These are phyloP conservation scores for Nevesoporus exiguus DNA, from an alignment of 768 basidiomycete genomes.

Conservation along the genomic window DNA sequence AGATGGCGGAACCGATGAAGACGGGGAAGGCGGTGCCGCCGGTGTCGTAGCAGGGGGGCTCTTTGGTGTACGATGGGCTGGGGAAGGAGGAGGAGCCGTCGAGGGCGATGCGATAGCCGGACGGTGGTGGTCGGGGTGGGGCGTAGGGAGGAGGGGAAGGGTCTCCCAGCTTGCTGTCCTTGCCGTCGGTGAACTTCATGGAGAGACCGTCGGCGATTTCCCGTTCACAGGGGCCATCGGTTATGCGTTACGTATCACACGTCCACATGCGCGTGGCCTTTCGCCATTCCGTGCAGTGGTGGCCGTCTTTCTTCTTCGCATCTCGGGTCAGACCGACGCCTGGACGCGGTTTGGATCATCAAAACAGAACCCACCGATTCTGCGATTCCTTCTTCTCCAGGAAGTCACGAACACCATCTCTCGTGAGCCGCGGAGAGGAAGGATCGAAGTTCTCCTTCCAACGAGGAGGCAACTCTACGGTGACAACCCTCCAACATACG, in stretches of 20 bases:
- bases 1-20: constrained; percentile 71
- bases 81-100: constrained; percentile 40
- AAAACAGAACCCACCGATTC: constrained; percentile 9
- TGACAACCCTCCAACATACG: constrained; percentile 5
- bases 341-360: constrained; percentile 2
- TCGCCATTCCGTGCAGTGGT: neutral
- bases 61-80: constrained; percentile 38
- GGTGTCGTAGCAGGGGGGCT: constrained; percentile 52
- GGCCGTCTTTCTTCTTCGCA: neutral
- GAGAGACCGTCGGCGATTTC: no score
- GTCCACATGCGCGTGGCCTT: no score
- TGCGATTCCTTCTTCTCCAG: no score
- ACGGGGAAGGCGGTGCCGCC: constrained; percentile 52
- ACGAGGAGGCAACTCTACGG: constrained; percentile 9
- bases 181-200: constrained; percentile 11
- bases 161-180: neutral
- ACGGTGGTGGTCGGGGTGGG: constrained; percentile 42
- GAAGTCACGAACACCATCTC: no score
- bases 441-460: constrained; percentile 11
- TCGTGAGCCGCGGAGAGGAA: neutral
- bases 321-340: neutral
- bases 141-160: constrained; percentile 11
- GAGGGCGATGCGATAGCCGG: constrained; percentile 65
- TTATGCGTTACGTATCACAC: no score
- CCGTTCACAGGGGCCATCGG: neutral